A percentile compares a stretch with the other conserved stretches of the same genome.
phyloP scores from a whole-genome alignment of 352 stramenopile genomes.

The Globisporangium nagaii region DNA sequence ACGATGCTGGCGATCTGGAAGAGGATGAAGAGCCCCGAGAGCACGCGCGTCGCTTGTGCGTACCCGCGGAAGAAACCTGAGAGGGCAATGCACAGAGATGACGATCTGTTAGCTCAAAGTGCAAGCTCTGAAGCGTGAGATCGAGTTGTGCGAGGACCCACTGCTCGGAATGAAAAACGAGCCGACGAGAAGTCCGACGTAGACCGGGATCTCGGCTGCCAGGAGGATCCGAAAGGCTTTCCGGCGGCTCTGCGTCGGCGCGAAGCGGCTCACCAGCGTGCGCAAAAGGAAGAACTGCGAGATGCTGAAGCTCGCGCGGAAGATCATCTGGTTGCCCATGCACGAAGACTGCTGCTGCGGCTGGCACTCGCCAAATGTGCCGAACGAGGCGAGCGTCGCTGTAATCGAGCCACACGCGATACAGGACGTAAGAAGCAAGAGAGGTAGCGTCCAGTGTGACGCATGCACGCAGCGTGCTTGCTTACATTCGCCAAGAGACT shows the following conservation, averaged over 20 bases:
- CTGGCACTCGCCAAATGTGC: constrained; percentile 62
- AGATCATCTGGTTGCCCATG: constrained; percentile 65
- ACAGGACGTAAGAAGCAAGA: not conserved
- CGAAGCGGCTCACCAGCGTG: constrained; percentile 44
- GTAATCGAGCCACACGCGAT: not conserved
- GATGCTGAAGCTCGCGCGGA: constrained; percentile 63
- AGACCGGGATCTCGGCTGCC: constrained; percentile 38
- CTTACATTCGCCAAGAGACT: constrained; percentile 37
- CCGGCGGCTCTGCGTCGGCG: constrained; percentile 14
- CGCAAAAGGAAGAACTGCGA: constrained; percentile 45
- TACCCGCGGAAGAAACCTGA: constrained; percentile 67
- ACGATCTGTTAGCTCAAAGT: not conserved
- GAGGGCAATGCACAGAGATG: not conserved
- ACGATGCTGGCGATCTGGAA: constrained; percentile 80
- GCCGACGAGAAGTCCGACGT: constrained; percentile 44
- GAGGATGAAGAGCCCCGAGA: constrained; percentile 68
- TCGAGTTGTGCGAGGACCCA: constrained; percentile 11
- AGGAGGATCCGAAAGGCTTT: constrained; percentile 26
- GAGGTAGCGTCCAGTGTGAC: no score
- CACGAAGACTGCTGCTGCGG: constrained; percentile 31
- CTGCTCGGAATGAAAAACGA: constrained; percentile 73
- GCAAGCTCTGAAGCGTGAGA: no score
- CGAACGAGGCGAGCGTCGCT: constrained; percentile 38
- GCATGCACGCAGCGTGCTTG: no score
- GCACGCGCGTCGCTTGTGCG: constrained; percentile 40